A percentile compares a stretch with the other conserved stretches of the same genome.
phyloP scores from a whole-genome alignment of 805 yeast species.

The Lipomyces yamanashiensis region DNA sequence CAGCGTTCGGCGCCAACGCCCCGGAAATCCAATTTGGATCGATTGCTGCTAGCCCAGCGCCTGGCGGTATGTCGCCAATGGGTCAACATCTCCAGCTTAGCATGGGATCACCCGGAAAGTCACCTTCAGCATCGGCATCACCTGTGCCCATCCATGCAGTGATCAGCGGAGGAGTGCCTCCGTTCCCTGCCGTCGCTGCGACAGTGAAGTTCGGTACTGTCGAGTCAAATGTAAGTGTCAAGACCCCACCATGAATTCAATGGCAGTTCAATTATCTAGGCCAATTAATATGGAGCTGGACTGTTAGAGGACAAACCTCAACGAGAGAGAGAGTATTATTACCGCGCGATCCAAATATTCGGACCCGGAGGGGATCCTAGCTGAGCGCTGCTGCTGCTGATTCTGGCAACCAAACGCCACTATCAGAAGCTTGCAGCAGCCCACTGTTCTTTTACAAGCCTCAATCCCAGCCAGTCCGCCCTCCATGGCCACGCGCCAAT shows the following conservation, averaged over 20 bases:
- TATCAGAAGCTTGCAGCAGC: too few relatives aligned
- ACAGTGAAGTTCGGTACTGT: slow-evolving; percentile 26
- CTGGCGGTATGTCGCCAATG: slow-evolving; percentile 9
- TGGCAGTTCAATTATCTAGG: background rate
- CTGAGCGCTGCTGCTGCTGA: too few relatives aligned
- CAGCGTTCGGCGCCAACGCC: slow-evolving; percentile 5
- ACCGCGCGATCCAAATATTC: too few relatives aligned
- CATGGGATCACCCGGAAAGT: slow-evolving; percentile 5
- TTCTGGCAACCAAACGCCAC: too few relatives aligned
- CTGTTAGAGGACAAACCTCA: background rate
- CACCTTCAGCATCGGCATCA: slow-evolving; percentile 22
- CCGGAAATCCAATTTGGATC: slow-evolving; percentile 35
- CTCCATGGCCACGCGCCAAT: too few relatives aligned
- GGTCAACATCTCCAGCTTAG: background rate
- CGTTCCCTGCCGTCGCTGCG: slow-evolving; percentile 17
- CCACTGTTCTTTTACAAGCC: too few relatives aligned
- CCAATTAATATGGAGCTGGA: slow-evolving; percentile 2
- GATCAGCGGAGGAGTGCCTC: slow-evolving; percentile 30
- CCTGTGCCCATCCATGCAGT: slow-evolving; percentile 29
- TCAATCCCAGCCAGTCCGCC: too few relatives aligned
- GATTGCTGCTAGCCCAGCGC: slow-evolving; percentile 15
- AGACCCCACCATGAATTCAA: background rate
- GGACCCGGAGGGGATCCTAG: too few relatives aligned
- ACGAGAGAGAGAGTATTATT: too few relatives aligned
- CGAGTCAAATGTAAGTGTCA: slow-evolving; percentile 18